Evolutionary conservation across 2,329 filamentous ascomycete genomes (phyloP).

Genomic region (Aureobasidium melanogenum): DNA sequence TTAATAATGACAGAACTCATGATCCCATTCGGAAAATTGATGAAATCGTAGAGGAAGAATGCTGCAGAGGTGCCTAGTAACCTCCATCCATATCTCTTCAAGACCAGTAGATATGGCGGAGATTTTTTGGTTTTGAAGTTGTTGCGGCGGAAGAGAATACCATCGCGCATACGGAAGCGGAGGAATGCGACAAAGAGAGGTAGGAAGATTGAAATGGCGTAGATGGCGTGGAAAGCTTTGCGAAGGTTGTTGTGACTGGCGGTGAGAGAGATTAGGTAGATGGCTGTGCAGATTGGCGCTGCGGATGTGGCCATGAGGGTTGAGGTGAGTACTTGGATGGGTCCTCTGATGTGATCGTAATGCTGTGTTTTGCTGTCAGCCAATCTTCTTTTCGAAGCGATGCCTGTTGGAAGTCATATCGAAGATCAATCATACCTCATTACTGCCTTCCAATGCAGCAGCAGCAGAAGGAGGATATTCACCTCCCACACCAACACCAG

Average conservation of each 20-base stretch:
- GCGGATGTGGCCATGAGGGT: constrained; percentile 7
- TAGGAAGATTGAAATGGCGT: constrained; percentile 38
- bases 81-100: constrained; percentile 39
- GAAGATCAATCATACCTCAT: constrained; percentile 28
- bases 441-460: constrained; percentile 40
- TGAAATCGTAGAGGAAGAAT: constrained; percentile 43
- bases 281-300: not conserved
- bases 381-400: not conserved
- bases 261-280: constrained; percentile 32
- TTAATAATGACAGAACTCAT: constrained; percentile 37
- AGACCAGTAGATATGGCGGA: constrained; percentile 37
- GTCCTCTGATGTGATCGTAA: constrained; percentile 19
- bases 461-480: constrained; percentile 42
- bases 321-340: not conserved
- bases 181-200: constrained; percentile 33
- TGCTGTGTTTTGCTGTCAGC: constrained; percentile 16
- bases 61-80: constrained; percentile 33
- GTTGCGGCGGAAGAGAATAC: constrained; percentile 37
- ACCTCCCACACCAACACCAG: constrained; percentile 28
- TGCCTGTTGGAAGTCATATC: no score
- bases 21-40: constrained; percentile 37
- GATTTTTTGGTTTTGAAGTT: constrained; percentile 36
- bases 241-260: constrained; percentile 28
- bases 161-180: constrained; percentile 35
- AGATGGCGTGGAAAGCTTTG: constrained; percentile 33